Evolutionary conservation across 768 basidiomycete genomes (phyloP).

Genomic region (Lanmaoa rubissima): DNA sequence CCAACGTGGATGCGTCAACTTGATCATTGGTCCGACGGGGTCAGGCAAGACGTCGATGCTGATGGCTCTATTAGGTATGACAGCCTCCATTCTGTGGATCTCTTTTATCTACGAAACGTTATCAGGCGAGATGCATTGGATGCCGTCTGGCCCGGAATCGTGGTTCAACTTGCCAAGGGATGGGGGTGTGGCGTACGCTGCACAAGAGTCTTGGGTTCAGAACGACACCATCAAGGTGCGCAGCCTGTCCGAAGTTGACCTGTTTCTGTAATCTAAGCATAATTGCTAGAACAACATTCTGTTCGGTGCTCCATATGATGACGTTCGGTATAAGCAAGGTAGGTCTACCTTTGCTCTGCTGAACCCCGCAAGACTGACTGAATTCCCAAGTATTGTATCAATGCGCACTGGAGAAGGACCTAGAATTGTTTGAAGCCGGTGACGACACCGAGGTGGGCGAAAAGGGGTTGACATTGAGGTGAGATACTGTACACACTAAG

Average conservation of each 20-base stretch:
- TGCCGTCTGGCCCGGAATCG: background rate
- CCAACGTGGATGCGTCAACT: background rate
- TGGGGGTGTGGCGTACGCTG: constrained; percentile 1
- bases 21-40: constrained; percentile 3
- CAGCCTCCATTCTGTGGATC: background rate
- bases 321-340: constrained; percentile 1
- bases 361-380: background rate
- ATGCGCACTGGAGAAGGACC: background rate
- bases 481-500: background rate
- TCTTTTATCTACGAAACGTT: background rate
- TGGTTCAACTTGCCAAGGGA: constrained; percentile 3
- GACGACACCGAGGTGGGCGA: constrained; percentile 3
- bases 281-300: background rate
- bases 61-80: background rate
- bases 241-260: background rate
- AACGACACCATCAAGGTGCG: constrained; percentile 5
- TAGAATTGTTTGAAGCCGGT: background rate
- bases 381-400: background rate
- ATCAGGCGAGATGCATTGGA: constrained; percentile 6
- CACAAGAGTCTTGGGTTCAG: constrained; percentile 1
- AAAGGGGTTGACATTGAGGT: constrained; percentile 2
- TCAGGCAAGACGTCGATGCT: constrained; percentile 4
- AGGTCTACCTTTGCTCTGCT: background rate
- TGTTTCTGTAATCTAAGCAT: background rate
- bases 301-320: background rate